Evolutionary conservation across 768 basidiomycete species (phyloP), one percentile per base, ranked within the genome.

Genomic region (Serendipita indica): DNA sequence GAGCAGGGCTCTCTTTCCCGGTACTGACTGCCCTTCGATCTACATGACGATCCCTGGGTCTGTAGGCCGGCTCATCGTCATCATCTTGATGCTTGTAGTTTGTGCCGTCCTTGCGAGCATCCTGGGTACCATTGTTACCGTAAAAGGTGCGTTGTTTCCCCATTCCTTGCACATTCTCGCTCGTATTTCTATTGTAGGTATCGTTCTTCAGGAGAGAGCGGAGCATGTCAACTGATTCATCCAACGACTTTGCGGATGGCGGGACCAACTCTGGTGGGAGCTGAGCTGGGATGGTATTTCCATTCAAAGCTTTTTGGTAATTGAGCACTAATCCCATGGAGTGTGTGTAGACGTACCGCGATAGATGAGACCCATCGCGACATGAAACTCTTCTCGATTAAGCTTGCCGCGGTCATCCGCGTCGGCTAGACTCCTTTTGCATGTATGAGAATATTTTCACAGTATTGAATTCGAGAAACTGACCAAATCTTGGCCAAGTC

Each of bases 341-440:
- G 27, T n/a, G 6, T 14, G 32, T 20, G 27, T 45, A 62, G 27
- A 79, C 88, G 64, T 72, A 97, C 94, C 79, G 67, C 96, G 83
- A 72, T 92, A 97, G 66, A 99, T 98, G 58, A 98, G 74, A 57
- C 89, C 91, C 94, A 99, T 99, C 0, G 96, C 96, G 60, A 97
- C 88, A 68, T 98, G 91, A 69, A 99, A 99, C 68, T 98, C 96
- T 13, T 89, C 86, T 27, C 94, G 74, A 64, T 96, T 97, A 49
- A 98, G 79, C 70, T 92, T 96, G 22, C 96, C 96, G 22, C 91
- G 83, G 70, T 98, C 90, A 61, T 93, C 86, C 35, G 80, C 78
- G 70, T 99, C 96, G 18, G 93, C 89, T 3, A 98, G 78, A 13
- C 81, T 84, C 94, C 92, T 97, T 49, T 12, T 39, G 57, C 14